Evolutionary conservation across 179 eudicot genomes (phyloP).

Genomic region (Spergularia azorica): DNA sequence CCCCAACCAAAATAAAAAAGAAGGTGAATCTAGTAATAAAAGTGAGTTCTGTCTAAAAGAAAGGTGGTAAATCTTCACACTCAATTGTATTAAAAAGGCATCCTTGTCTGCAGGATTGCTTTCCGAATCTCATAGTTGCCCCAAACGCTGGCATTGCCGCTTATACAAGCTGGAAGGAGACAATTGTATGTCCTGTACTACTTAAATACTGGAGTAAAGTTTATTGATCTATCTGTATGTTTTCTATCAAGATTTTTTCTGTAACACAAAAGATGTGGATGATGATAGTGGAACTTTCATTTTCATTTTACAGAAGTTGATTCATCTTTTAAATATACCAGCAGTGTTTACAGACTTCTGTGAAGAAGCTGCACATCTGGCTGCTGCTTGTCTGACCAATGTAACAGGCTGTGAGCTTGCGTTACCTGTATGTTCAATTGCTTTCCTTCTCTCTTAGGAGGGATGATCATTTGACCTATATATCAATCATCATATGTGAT

Average conservation of each 20-base stretch:
- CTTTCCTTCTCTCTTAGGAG: not conserved
- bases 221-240: not conserved
- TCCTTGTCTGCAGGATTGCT: slow-evolving; percentile 46
- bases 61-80: not conserved
- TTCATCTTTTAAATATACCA: slow-evolving; percentile 56
- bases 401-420: slow-evolving; percentile 48
- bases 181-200: slow-evolving; percentile 52
- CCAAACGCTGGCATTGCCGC: slow-evolving; percentile 97
- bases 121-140: slow-evolving; percentile 69
- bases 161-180: slow-evolving; percentile 80
- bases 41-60: not conserved
- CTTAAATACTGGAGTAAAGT: not conserved
- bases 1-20: no score
- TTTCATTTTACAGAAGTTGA: slow-evolving; percentile 56
- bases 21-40: no score
- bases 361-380: slow-evolving; percentile 87
- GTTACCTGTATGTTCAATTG: slow-evolving; percentile 50
- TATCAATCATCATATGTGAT: no score
- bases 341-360: slow-evolving; percentile 86
- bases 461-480: no score
- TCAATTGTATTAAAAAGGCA: not conserved
- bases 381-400: slow-evolving; percentile 63
- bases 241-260: not conserved
- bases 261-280: not conserved
- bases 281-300: not conserved